A percentile compares a stretch with the other conserved stretches of the same genome.
Evolutionary conservation across 257 asterid genomes (phyloP).

Genomic region (Rubia yunnanensis): DNA sequence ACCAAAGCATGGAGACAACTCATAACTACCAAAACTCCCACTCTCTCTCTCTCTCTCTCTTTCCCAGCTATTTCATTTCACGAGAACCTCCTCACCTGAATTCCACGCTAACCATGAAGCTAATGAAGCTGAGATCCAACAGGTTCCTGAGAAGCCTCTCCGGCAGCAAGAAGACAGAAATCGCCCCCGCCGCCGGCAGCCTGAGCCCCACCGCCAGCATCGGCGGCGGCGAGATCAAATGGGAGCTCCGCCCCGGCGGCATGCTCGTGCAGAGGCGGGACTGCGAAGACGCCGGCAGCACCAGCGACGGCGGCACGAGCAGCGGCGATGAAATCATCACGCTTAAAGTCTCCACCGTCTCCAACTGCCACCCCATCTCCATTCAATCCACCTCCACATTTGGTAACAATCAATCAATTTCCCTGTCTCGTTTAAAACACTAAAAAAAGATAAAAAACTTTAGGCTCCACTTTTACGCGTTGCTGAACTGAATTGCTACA

Average conservation of each 20-base stretch:
- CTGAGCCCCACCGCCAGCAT: neutral
- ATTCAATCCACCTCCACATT: slow-evolving; percentile 66
- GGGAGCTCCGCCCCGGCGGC: slow-evolving; percentile 87
- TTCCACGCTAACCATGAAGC: slow-evolving; percentile 9
- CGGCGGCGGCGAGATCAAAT: slow-evolving; percentile 41
- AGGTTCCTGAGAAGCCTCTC: slow-evolving; percentile 53
- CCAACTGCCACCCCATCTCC: slow-evolving; percentile 45
- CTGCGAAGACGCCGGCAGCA: slow-evolving; percentile 16
- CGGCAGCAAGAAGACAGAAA: slow-evolving; percentile 18
- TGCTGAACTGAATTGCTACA: no score
- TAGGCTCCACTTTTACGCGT: no score
- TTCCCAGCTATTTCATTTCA: neutral
- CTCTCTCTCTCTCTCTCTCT: no score
- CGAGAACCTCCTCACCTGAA: neutral
- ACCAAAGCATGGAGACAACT: slow-evolving; percentile 20
- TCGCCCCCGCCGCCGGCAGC: neutral
- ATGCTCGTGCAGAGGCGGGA: slow-evolving; percentile 80
- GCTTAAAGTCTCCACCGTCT: slow-evolving; percentile 52
- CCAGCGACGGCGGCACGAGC: slow-evolving; percentile 34
- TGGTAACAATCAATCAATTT: no score
- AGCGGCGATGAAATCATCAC: slow-evolving; percentile 34
- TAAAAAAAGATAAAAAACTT: no score
- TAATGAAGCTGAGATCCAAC: slow-evolving; percentile 65
- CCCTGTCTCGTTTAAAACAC: no score
- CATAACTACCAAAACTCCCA: neutral